Conservation (phyloP, 257 asterid genomes). For the Fraxinus cuspidata region DNA sequence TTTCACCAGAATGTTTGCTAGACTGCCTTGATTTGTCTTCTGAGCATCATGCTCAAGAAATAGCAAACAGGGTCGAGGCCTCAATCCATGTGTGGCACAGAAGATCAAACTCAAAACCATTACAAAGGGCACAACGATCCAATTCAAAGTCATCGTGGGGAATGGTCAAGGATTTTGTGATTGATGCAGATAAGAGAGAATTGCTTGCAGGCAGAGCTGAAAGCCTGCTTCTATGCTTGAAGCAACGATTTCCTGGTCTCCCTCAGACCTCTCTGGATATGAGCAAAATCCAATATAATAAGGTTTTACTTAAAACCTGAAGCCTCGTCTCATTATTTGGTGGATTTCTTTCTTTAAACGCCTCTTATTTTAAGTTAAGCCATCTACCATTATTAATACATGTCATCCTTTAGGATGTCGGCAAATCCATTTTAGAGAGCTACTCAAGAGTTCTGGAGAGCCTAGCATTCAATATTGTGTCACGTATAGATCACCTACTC, state of each 20-base stretch:
- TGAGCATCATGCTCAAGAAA: conserved; percentile 70
- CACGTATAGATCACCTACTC: conserved; percentile 70
- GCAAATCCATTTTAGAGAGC: conserved; percentile 77
- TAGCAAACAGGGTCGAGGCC: conserved; percentile 77
- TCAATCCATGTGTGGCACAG: conserved; percentile 60
- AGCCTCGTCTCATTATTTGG: not conserved
- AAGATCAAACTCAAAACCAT: conserved; percentile 43
- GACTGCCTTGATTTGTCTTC: conserved; percentile 80
- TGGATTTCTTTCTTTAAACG: not conserved
- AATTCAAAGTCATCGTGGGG: conserved; percentile 79
- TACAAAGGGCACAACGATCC: conserved; percentile 40
- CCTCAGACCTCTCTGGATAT: conserved; percentile 78
- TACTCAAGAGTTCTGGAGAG: conserved; percentile 85
- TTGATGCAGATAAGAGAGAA: conserved; percentile 62
- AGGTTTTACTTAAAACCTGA: conserved; percentile 39
- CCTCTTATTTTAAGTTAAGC: not conserved
- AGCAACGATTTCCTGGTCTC: conserved; percentile 72
- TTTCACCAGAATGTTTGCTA: conserved; percentile 71
- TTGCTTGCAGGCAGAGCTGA: conserved; percentile 67
- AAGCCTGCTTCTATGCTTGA: conserved; percentile 65
- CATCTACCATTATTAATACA: not conserved
- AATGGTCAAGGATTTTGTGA: conserved; percentile 68
- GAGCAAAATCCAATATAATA: conserved; percentile 77
- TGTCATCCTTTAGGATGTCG: conserved; percentile 59
- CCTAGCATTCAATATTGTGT: conserved; percentile 75